Evolutionary conservation across 2,329 filamentous ascomycete species (phyloP), one percentile per base, ranked within the genome.

Genomic region (Cladosporium phlei): DNA sequence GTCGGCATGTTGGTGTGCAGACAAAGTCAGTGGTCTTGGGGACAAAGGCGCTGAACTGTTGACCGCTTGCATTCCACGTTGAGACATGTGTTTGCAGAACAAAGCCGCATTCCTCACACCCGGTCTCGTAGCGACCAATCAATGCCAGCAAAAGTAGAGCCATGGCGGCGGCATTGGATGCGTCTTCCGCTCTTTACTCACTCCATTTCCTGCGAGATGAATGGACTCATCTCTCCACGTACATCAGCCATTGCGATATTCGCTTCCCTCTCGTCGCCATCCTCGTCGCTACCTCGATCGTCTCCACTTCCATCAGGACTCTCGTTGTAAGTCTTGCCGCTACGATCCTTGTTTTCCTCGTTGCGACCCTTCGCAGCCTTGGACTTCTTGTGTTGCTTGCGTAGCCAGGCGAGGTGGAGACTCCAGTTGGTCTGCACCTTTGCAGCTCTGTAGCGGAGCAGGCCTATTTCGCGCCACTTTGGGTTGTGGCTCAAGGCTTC

Each of bases 41-140:
- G 27, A 43, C 20, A 43, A 33, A 27, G 17, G 12, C 22, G 11
- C 22, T 5, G 22, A 20, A 19, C 22, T 29, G 11, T 16, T n/a
- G 16, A 45, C 20, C n/a, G 32, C 22, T 16, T 45, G 32, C 42
- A 37, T 45, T 45, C 42, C 30, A 22, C n/a, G 21, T 37, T 24
- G 42, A 45, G 42, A 45, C 42, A 45, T 24, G n/a, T 34, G 29
- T 45, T 37, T 32, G 21, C 30, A 35, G 30, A 11, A 45, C 40
- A 45, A 45, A 45, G 40, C 42, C 42, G 42, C 42, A 45, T 45
- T 44, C 21, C 30, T 22, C 40, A 21, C 17, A 25, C 28, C 39
- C 30, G 32, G 42, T 45, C 22, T 45, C 29, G 29, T 16, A 33
- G 42, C 42, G 29, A 37, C 42, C 42, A 37, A 45, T 37, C 32